Conservation (phyloP, 176 grass and related monocot species). For the Rhynchospora pubera region DNA sequence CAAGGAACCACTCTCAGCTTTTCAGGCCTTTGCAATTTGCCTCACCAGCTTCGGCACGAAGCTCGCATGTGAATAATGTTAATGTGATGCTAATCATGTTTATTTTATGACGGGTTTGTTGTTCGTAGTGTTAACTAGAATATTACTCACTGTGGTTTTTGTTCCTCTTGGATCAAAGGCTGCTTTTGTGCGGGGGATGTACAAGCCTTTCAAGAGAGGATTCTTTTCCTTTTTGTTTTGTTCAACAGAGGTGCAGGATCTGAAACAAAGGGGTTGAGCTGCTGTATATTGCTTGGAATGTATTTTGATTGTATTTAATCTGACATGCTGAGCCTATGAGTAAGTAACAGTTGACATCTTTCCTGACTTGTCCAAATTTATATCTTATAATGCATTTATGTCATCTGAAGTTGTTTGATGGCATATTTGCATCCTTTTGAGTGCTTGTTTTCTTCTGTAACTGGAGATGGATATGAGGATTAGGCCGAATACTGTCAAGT, state of each 20-base stretch:
- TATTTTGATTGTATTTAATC: constrained; percentile 10
- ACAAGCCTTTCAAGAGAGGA: background rate
- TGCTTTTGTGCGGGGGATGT: background rate
- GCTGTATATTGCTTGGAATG: constrained; percentile 10
- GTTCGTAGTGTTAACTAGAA: constrained; percentile 8
- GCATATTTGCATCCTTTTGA: no score
- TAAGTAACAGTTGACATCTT: background rate
- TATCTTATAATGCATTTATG: background rate
- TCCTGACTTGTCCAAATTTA: background rate
- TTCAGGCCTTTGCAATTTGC: constrained; percentile 88
- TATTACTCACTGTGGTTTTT: constrained; percentile 16
- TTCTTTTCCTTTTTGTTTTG: background rate
- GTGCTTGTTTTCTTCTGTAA: no score
- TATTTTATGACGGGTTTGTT: background rate
- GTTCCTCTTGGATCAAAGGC: background rate
- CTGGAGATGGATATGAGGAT: no score
- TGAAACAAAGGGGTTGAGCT: background rate
- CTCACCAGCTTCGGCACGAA: constrained; percentile 92
- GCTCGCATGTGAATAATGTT: constrained; percentile 71
- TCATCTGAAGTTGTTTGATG: background rate
- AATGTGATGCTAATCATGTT: background rate
- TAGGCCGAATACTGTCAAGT: no score
- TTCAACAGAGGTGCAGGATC: background rate
- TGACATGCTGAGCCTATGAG: background rate
- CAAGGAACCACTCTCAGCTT: constrained; percentile 66